Evolutionary conservation across 441 rosid species (phyloP).

Genomic region (Populus hybrid): DNA sequence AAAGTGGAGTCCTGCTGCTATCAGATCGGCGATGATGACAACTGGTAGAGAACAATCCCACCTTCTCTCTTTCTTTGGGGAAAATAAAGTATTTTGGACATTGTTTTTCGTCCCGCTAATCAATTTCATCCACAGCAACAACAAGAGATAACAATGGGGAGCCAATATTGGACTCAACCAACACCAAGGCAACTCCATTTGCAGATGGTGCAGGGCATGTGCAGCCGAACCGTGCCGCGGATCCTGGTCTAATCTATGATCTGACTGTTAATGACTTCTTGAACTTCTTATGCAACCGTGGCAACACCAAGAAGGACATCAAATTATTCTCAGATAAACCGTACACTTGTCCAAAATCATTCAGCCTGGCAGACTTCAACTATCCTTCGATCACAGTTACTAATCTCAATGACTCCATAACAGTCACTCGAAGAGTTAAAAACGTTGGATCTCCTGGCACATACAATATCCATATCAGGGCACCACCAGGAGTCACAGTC

Average conservation of each 20-base stretch:
- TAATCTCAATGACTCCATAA: slow-evolving; percentile 23
- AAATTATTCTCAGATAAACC: slow-evolving; percentile 23
- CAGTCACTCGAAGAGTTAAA: slow-evolving; percentile 40
- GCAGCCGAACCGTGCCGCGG: slow-evolving; percentile 52
- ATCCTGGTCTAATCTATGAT: slow-evolving; percentile 66
- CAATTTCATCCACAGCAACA: slow-evolving; percentile 15
- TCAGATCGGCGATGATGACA: slow-evolving; percentile 64
- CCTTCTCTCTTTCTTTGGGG: not conserved
- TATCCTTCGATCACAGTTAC: slow-evolving; percentile 61
- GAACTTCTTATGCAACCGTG: slow-evolving; percentile 49
- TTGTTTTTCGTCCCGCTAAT: not conserved
- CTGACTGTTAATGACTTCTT: slow-evolving; percentile 41
- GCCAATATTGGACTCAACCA: slow-evolving; percentile 35
- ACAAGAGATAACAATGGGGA: slow-evolving; percentile 40
- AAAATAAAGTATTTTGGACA: not conserved
- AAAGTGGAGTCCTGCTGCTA: slow-evolving; percentile 64
- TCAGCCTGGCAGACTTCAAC: slow-evolving; percentile 36
- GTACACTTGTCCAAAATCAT: slow-evolving; percentile 34
- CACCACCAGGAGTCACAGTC: slow-evolving; percentile 40
- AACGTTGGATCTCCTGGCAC: slow-evolving; percentile 44
- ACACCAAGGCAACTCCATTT: slow-evolving; percentile 45
- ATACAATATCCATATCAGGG: slow-evolving; percentile 24
- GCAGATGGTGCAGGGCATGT: slow-evolving; percentile 61
- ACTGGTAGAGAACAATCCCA: slow-evolving; percentile 28
- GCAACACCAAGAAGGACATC: slow-evolving; percentile 39